A percentile compares a stretch with the other conserved stretches of the same genome.
phyloP scores from a whole-genome alignment of 2,329 filamentous ascomycete genomes.

The Zymoseptoria passerinii region DNA sequence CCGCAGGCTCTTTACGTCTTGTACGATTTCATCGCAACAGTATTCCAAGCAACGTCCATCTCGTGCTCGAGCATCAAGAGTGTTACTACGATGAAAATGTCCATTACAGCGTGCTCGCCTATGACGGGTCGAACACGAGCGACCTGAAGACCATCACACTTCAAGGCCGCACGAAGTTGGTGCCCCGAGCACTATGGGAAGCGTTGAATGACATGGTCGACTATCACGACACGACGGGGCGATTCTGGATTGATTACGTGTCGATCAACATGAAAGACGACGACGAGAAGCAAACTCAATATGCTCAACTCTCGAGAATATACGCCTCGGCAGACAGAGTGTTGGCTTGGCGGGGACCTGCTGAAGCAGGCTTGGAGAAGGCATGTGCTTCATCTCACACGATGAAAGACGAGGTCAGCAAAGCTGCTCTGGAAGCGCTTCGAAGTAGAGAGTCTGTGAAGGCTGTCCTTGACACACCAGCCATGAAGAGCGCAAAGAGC shows the following conservation, averaged over 20 bases:
- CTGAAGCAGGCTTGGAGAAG: background rate
- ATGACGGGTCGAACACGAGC: background rate
- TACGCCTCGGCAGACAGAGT: background rate
- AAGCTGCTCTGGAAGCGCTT: background rate
- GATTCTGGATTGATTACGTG: background rate
- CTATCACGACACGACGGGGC: background rate
- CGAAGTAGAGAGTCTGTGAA: background rate
- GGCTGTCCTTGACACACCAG: background rate
- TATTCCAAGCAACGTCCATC: constrained; percentile 2
- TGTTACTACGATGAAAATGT: constrained; percentile 1
- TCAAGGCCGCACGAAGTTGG: constrained; percentile 10
- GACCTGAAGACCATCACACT: constrained; percentile 6
- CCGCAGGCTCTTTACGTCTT: constrained; percentile 6
- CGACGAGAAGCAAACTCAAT: background rate
- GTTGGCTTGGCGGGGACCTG: background rate
- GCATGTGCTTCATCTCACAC: background rate
- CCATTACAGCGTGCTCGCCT: constrained; percentile 6
- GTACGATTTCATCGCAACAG: constrained; percentile 7
- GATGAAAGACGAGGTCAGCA: background rate
- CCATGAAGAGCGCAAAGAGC: background rate
- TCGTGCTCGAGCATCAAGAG: constrained; percentile 9
- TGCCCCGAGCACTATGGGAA: constrained; percentile 3
- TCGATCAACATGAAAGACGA: background rate
- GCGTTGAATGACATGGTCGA: constrained; percentile 3
- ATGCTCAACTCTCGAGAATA: background rate